Conservation (phyloP, 2,329 filamentous ascomycete genomes). For the Alternaria brassicicola region DNA sequence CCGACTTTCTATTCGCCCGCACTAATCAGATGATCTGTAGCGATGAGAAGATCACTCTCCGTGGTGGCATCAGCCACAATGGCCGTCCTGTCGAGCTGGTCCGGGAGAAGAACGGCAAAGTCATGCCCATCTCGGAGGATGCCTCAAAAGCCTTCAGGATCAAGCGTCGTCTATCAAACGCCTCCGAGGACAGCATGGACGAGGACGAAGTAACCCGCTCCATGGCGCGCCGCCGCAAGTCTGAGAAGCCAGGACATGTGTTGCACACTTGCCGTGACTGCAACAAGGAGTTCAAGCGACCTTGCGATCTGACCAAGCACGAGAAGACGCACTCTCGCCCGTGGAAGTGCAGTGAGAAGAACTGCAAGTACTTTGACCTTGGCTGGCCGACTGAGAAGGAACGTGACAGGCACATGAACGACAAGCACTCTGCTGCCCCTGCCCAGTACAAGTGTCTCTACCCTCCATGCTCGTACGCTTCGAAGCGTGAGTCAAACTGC, state of each 20-base stretch:
- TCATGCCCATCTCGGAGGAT: slow-evolving; percentile 70
- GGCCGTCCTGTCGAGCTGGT: slow-evolving; percentile 85
- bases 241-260: slow-evolving; percentile 82
- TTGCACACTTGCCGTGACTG: slow-evolving; percentile 83
- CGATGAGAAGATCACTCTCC: slow-evolving; percentile 76
- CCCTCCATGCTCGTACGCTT: slow-evolving; percentile 86
- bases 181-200: slow-evolving; percentile 68
- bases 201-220: slow-evolving; percentile 85
- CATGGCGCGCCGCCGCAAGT: slow-evolving; percentile 96
- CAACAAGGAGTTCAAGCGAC: slow-evolving; percentile 87
- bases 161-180: slow-evolving; percentile 58
- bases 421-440: slow-evolving; percentile 86
- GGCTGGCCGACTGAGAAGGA: slow-evolving; percentile 99
- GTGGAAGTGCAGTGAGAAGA: slow-evolving; percentile 84
- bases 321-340: slow-evolving; percentile 97
- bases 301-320: slow-evolving; percentile 97
- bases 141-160: slow-evolving; percentile 66
- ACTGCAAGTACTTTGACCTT: slow-evolving; percentile 87
- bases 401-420: slow-evolving; percentile 92
- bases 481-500: slow-evolving; percentile 94
- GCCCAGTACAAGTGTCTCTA: slow-evolving; percentile 83
- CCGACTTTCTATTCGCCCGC: slow-evolving; percentile 29
- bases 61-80: slow-evolving; percentile 80
- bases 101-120: slow-evolving; percentile 77
- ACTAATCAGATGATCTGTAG: slow-evolving; percentile 48